These are phyloP conservation scores for Fomitopsis pulvina DNA, from an alignment of 768 basidiomycete species.

Conservation along the genomic window DNA sequence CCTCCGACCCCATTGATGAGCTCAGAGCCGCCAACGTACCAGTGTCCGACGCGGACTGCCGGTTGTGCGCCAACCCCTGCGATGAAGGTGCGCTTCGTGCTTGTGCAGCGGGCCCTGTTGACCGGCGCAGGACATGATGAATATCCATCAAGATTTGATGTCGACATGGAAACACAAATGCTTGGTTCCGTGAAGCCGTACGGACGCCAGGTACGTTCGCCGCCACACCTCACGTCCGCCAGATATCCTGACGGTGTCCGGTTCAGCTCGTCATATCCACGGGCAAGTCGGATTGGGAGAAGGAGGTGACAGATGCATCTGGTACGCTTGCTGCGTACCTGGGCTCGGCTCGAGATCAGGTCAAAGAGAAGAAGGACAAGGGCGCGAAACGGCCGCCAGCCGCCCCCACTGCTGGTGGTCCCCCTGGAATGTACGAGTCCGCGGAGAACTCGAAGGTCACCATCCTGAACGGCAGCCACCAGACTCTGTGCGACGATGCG, in stretches of 20 bases:
- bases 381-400: neutral
- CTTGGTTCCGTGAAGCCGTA: slow-evolving; percentile 84
- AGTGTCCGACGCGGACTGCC: slow-evolving; percentile 60
- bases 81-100: slow-evolving; percentile 45
- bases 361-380: slow-evolving; percentile 1
- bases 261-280: slow-evolving; percentile 81
- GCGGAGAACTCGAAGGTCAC: slow-evolving; percentile 47
- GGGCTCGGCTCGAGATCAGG: slow-evolving; percentile 16
- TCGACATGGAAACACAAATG: slow-evolving; percentile 78
- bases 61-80: slow-evolving; percentile 71
- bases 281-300: slow-evolving; percentile 84
- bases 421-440: slow-evolving; percentile 53
- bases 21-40: slow-evolving; percentile 59
- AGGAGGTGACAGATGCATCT: slow-evolving; percentile 65
- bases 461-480: slow-evolving; percentile 81
- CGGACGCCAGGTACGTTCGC: slow-evolving; percentile 58
- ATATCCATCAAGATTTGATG: slow-evolving; percentile 64
- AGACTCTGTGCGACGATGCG: slow-evolving; percentile 57
- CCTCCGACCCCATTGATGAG: slow-evolving; percentile 37
- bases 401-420: slow-evolving; percentile 13
- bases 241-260: slow-evolving; percentile 6
- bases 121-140: slow-evolving; percentile 57
- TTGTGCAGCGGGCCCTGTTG: neutral
- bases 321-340: slow-evolving; percentile 66
- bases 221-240: neutral